These are phyloP conservation scores for Hanseniaspora osmophila DNA, from an alignment of 805 yeast species.

Conservation along the genomic window DNA sequence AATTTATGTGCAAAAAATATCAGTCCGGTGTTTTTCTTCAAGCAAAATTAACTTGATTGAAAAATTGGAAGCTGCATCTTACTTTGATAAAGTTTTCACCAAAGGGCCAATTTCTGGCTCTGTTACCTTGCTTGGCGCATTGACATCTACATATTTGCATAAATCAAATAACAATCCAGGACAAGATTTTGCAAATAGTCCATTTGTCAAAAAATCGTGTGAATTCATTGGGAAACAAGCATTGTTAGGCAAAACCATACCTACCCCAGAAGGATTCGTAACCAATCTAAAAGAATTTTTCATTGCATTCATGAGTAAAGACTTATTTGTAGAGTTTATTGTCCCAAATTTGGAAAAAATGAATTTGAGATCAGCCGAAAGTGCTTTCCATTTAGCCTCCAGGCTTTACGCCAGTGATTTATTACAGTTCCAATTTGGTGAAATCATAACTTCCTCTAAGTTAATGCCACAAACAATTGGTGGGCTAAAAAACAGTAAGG, in stretches of 20 bases:
- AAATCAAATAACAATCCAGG: too few species aligned
- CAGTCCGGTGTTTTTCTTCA: conserved; percentile 6
- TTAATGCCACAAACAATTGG: conserved; percentile 37
- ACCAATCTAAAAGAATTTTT: conserved; percentile 32
- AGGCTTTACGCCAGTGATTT: conserved; percentile 22
- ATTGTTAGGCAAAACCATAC: conserved; percentile 32
- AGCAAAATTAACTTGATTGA: neutral
- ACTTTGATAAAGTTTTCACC: neutral
- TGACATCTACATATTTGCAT: conserved; percentile 13
- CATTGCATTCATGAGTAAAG: conserved; percentile 27
- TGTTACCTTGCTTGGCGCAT: conserved; percentile 24
- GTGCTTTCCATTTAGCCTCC: conserved; percentile 44
- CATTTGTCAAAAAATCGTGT: conserved; percentile 8
- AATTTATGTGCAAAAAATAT: conserved; percentile 20
- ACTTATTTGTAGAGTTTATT: conserved; percentile 25
- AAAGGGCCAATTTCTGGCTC: conserved; percentile 24
- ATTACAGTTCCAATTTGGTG: conserved; percentile 1
- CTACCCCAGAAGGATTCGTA: conserved; percentile 28
- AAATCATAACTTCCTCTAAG: conserved; percentile 29
- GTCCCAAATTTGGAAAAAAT: conserved; percentile 61
- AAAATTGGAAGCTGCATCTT: neutral
- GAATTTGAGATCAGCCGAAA: conserved; percentile 65
- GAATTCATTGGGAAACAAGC: conserved; percentile 26
- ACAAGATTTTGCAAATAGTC: too few species aligned
- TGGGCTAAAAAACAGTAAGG: conserved; percentile 59